Base-by-base conservation (phyloP, 169 alveolate genomes). In the Neospora caninum region DNA sequence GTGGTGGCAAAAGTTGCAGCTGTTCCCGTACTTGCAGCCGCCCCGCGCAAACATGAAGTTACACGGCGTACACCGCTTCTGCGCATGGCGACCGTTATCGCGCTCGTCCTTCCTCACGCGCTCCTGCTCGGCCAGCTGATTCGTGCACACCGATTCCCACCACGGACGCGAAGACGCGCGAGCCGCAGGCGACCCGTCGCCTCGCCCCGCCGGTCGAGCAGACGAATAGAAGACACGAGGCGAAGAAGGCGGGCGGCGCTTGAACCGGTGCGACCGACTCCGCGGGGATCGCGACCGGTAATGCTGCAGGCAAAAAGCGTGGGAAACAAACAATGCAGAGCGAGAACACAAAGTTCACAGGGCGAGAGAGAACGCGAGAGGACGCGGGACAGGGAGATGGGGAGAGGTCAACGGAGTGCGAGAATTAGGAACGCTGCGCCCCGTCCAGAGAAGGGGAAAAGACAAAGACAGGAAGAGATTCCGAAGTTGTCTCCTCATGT, bases 1-100 rank as follows among this genome's bases (percentile, higher is more conserved):
- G 41, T 82, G n/a, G 67, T 82, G 89, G 38, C 89, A 82, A 31
- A 82, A 43, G 89, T 36, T 82, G 89, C 89, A 82, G 53, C 54
- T 43, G 67, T 41, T 41, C 6, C 67, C 58, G 39, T 42, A 82
- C 38, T 41, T 36, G 38, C 89, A 82, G 69, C 89, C 89, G 25
- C 41, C 89, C 34, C 69, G 53, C 29, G 89, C 22, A 41, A 82
- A 82, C 39, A 82, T 18, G 38, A 42, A 82, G 64, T 22, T 42
- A 36, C 89, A 82, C 25, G 89, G 89, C 13, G 67, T 41, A 36
- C 89, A 82, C 18, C 89, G 89, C 36, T 42, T 42, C 69, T 10
- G 31, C 38, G 31, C 64, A 41, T 82, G 89, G 38, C 89, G n/a
- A 9, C 31, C 43, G 41, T 22, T 13, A 36, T 82, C 89, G 20